A percentile compares a stretch with the other conserved stretches of the same genome.
Conservation (phyloP, 2,329 filamentous ascomycete species). For the Sporothrix brunneoviolacea region DNA sequence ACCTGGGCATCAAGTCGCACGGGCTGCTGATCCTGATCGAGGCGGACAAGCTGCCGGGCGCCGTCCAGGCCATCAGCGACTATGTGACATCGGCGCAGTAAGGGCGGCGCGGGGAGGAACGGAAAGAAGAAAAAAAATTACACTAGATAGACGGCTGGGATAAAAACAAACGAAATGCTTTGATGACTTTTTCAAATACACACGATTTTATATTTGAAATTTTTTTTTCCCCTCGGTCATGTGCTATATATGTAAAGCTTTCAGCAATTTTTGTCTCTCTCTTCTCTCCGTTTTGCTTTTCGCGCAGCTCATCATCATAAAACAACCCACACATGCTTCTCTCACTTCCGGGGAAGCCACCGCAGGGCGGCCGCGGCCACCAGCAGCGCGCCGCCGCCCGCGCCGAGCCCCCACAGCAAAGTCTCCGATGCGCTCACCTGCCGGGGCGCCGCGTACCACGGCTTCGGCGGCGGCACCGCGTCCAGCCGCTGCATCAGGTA, state of each 20-base stretch:
- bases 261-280: conserved; percentile 10
- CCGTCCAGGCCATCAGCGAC: conserved; percentile 68
- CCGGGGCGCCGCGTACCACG: conserved; percentile 12
- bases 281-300: not conserved
- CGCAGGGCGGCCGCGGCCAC: conserved; percentile 6
- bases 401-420: conserved; percentile 2
- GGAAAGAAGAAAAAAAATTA: conserved; percentile 11
- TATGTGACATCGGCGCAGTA: conserved; percentile 57
- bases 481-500: conserved; percentile 96
- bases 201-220: not conserved
- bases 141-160: not conserved
- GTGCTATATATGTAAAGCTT: not conserved
- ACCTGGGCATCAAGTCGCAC: conserved; percentile 77
- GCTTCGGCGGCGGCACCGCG: conserved; percentile 1
- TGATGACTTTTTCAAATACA: not conserved
- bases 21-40: conserved; percentile 86
- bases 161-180: conserved; percentile 9
- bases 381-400: not conserved
- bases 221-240: not conserved
- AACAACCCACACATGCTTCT: too few species aligned
- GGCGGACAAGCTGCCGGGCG: conserved; percentile 64
- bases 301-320: too few species aligned
- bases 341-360: conserved; percentile 13
- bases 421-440: not conserved
- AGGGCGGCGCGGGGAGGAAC: not conserved